Evolutionary conservation across 208 protist species (phyloP), one percentile per base, ranked within the genome.

Genomic region (Acanthamoeba sp.): DNA sequence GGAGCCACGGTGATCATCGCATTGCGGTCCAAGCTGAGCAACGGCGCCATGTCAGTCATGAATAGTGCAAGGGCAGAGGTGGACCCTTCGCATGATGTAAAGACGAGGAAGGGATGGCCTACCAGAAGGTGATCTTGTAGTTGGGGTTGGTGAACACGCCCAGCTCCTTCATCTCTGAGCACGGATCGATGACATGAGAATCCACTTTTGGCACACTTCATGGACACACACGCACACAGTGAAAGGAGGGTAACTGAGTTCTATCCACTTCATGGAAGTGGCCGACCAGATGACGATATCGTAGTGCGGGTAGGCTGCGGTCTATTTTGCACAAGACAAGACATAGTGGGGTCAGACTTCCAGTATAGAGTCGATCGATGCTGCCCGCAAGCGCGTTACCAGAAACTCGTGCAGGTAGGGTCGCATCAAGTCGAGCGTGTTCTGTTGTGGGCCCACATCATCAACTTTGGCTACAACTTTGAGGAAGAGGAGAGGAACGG

Each of bases 271-370:
- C 87, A 69, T 78, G 2, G 87, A 92, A 27, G 87, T 92, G 16
- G 55, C 59, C 0, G 87, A 92, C 87, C 87, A 92, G 45, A 92
- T 78, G n/a, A 76, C 87, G 45, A 92, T 92, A 14, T 92, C 87
- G 57, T 92, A 92, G 36, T 92, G 45, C 9, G 45, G 52, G 36
- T 92, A 92, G 36, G 45, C 87, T 5, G 87, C 55, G 16, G 64
- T 76, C 87, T 92, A 27, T 16, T 52, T 9, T 16, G 48, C 48
- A 16, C 14, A 34, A 14, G 24, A 36, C 1, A 36, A n/a, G 62
- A 16, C n/a, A 34, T 69, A 16, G 9, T 64, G 57, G 1, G 16
- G 48, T 55, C 10, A 55, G 48, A 16, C 48, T 16, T 55, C 16
- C 48, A 55, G 10, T 6, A 55, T 55, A 20, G 48, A 55, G 16